Conservation (phyloP, 345 rosid species). For the Dipteronia sinensis region DNA sequence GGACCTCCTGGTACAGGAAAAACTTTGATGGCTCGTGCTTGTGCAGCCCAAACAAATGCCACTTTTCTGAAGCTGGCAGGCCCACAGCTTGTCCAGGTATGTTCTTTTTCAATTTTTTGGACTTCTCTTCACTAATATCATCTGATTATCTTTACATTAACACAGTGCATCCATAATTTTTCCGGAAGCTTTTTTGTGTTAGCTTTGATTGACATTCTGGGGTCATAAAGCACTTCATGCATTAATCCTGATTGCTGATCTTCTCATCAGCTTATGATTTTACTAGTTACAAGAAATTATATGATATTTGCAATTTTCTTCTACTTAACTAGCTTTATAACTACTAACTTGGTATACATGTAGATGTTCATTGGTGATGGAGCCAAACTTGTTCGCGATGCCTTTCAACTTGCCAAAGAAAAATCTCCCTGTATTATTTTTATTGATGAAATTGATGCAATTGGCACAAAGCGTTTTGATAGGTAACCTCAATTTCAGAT, state of each 20-base stretch:
- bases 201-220: not conserved
- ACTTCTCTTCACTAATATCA: not conserved
- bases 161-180: not conserved
- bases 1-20: conserved; percentile 99
- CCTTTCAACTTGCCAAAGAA: conserved; percentile 98
- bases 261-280: not conserved
- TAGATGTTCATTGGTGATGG: conserved; percentile 99
- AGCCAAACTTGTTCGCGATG: conserved; percentile 99
- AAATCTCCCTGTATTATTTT: conserved; percentile 99
- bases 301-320: not conserved
- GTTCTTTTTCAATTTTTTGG: not conserved
- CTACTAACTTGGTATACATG: conserved; percentile 17
- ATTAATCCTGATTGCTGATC: not conserved
- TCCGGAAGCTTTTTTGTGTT: not conserved
- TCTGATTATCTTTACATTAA: not conserved
- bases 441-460: conserved; percentile 98
- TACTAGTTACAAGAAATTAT: not conserved
- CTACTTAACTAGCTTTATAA: not conserved
- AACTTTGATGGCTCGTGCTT: conserved; percentile 99
- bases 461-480: conserved; percentile 97
- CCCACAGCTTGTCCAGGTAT: conserved; percentile 97
- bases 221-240: not conserved
- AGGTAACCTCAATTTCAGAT: conserved; percentile 46
- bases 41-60: conserved; percentile 99
- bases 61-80: conserved; percentile 97